Evolutionary conservation across 2,329 filamentous ascomycete genomes (phyloP), one percentile per base, ranked within the genome.

Genomic region (Penicillium sclerotiorum): DNA sequence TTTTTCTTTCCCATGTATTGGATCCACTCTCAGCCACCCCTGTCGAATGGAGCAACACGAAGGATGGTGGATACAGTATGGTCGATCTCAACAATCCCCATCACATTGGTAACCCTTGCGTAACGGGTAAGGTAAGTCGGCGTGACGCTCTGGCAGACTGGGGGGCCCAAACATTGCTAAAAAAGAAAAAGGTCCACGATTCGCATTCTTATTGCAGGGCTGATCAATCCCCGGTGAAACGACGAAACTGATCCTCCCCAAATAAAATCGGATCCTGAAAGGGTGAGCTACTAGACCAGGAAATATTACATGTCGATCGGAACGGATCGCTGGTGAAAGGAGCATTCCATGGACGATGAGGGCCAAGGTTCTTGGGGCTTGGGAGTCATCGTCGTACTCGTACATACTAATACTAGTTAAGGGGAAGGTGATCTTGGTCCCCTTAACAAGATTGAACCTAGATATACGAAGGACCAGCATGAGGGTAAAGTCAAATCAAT

Each of bases 91-190:
- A 46, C 30, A 50, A 51, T 45, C 51, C 25, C 25, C 51, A 58
- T 58, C 58, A 59, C 56, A 60, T 60, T 58, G 52, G 58, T 56
- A 52, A 59, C 58, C 58, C 58, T 60, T 59, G 58, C 58, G 58
- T 59, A 60, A 60, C 52, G 46, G 39, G 27, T n/a, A 9, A 9
- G 15, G 23, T 23, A 17, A n/a, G 44, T 21, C 40, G 21, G 8
- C 13, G 47, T 35, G 38, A 55, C 45, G 54, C 38, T 48, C 47
- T 52, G 36, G n/a, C n/a, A n/a, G n/a, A n/a, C n/a, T n/a, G n/a
- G n/a, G n/a, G 27, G 23, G 28, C 35, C 33, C 21, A 47, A 36
- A 39, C 28, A 46, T 25, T 48, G 35, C 38, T 45, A 33, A 22
- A 13, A 35, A 41, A 18, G 44, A 30, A 36, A 49, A 49, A 40